These are phyloP conservation scores for Taphrina betulina DNA, from an alignment of 1,139 yeast genomes.

Conservation along the genomic window DNA sequence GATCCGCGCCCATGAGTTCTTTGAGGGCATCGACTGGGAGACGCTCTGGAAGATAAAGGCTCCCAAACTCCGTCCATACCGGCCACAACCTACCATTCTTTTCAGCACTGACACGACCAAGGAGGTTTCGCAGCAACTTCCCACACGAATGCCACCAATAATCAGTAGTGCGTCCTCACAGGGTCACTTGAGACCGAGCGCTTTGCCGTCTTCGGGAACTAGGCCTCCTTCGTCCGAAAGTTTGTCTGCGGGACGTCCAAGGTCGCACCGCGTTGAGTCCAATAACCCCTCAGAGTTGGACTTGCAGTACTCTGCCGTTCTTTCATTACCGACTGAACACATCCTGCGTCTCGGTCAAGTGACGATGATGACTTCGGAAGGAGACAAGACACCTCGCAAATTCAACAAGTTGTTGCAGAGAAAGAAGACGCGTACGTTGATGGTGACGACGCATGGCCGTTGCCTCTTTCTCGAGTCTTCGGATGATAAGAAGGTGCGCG, in stretches of 20 bases:
- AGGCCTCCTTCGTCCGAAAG: neutral
- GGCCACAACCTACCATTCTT: conserved; percentile 7
- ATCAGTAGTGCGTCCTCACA: neutral
- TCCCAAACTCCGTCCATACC: conserved; percentile 28
- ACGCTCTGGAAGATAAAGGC: conserved; percentile 30
- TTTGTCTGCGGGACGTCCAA: conserved; percentile 6
- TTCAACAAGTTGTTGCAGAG: conserved; percentile 28
- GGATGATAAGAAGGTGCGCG: conserved; percentile 25
- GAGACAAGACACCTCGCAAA: conserved; percentile 25
- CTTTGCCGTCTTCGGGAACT: neutral
- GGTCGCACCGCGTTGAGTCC: conserved; percentile 36
- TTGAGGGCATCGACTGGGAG: conserved; percentile 49
- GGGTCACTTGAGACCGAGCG: neutral
- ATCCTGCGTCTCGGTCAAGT: conserved; percentile 34
- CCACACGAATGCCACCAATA: neutral
- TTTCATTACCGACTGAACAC: conserved; percentile 41
- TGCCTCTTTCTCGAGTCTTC: conserved; percentile 30
- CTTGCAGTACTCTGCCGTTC: conserved; percentile 39
- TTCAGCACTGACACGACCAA: neutral
- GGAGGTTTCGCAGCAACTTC: neutral
- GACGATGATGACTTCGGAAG: conserved; percentile 25
- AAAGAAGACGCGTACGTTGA: conserved; percentile 29
- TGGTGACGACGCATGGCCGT: conserved; percentile 33
- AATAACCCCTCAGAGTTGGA: conserved; percentile 36
- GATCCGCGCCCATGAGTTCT: conserved; percentile 74